A percentile compares a stretch with the other conserved stretches of the same genome.
Evolutionary conservation across 108 stramenopile species (phyloP).

Genomic region (Nannochloropsis salina): DNA sequence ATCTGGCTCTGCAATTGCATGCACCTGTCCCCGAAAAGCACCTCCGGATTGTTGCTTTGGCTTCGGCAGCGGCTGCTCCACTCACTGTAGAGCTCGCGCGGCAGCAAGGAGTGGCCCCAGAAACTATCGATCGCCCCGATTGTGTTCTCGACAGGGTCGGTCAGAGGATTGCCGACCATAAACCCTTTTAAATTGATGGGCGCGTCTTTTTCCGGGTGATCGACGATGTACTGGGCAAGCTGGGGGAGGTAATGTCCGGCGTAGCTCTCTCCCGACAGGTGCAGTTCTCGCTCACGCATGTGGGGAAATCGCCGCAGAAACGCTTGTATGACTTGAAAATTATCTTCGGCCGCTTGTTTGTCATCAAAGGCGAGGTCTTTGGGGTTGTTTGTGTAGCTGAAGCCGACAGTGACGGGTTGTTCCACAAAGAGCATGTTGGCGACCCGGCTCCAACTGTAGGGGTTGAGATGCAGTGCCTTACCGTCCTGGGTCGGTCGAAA

Average conservation of each 20-base stretch:
- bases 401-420: constrained; percentile 1
- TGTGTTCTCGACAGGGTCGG: constrained; percentile 42
- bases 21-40: not conserved
- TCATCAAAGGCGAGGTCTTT: constrained; percentile 30
- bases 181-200: constrained; percentile 44
- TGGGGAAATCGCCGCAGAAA: constrained; percentile 31
- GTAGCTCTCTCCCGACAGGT: constrained; percentile 41
- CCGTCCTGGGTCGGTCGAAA: constrained; percentile 43
- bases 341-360: constrained; percentile 34
- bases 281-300: not conserved
- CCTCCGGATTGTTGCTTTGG: not conserved
- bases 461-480: constrained; percentile 44
- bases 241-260: constrained; percentile 48
- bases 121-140: constrained; percentile 22
- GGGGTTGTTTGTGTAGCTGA: not conserved
- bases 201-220: constrained; percentile 18
- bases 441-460: constrained; percentile 56
- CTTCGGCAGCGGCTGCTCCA: constrained; percentile 20
- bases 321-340: constrained; percentile 33
- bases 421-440: constrained; percentile 26
- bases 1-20: not conserved
- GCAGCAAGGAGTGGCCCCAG: constrained; percentile 60
- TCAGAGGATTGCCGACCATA: constrained; percentile 57
- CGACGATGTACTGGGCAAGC: constrained; percentile 37
- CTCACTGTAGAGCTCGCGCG: constrained; percentile 53